Percentiles rank a stretch among this genome's conserved stretches.
Evolutionary conservation across 805 yeast genomes (phyloP).

Genomic region (Priceomyces haplophilus): DNA sequence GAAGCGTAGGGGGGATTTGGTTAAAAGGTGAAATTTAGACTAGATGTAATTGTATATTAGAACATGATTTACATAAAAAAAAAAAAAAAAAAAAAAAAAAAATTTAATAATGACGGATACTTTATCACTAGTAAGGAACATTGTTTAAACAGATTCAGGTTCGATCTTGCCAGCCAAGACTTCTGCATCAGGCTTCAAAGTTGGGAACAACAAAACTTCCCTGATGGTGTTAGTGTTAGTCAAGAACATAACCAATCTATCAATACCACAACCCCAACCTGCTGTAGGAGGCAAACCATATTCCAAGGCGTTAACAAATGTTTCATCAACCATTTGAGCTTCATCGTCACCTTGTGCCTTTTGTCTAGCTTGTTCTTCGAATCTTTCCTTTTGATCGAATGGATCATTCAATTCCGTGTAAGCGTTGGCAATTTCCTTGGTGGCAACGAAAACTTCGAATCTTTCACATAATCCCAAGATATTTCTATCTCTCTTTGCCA

Average conservation of each 20-base stretch:
- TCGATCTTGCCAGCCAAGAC: conserved; percentile 3
- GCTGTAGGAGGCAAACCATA: conserved; percentile 99
- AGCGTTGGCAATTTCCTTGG: conserved; percentile 97
- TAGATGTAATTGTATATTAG: conserved; percentile 3
- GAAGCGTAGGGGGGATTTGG: conserved; percentile 64
- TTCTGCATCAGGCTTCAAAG: conserved; percentile 87
- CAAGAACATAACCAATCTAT: conserved; percentile 96
- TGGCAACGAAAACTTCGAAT: conserved; percentile 97
- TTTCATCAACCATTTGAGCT: conserved; percentile 94
- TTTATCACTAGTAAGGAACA: no score
- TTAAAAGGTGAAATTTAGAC: conserved; percentile 11
- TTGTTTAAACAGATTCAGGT: neutral
- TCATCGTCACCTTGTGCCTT: conserved; percentile 99
- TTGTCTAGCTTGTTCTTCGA: conserved; percentile 98
- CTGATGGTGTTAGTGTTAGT: conserved; percentile 95
- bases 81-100: neutral
- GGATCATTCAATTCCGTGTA: conserved; percentile 99
- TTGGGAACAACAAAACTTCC: conserved; percentile 97
- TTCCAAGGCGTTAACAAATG: conserved; percentile 95
- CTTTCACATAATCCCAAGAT: conserved; percentile 96
- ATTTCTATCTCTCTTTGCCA: conserved; percentile 92
- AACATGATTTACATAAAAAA: neutral
- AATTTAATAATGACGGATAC: neutral
- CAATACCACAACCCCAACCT: conserved; percentile 99
- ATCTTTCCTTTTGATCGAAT: conserved; percentile 94